Evolutionary conservation across 2,329 filamentous ascomycete species (phyloP), one percentile per base, ranked within the genome.

Genomic region (Cladosporium sp.): DNA sequence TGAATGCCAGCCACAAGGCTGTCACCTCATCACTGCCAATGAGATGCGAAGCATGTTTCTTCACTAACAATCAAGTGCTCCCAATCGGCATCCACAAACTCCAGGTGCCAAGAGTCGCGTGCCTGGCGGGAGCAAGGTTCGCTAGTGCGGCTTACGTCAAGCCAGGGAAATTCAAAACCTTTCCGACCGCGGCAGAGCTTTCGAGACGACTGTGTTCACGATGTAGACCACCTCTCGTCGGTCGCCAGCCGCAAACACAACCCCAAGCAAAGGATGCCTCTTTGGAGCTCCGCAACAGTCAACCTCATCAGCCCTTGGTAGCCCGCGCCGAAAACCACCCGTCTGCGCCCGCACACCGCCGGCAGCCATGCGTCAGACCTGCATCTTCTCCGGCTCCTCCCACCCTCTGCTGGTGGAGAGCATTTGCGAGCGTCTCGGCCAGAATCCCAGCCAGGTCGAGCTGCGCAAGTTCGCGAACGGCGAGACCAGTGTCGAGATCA

Each of bases 391-490:
- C 50, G 83, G 83, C 59, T 81, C 77, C 52, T 85, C 82, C 56
- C 83, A 86, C 68, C 83, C 82, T 38, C 69, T 70, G 56, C 77
- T 86, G 48, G 78, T 82, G 61, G 81, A 85, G 58, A 76, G 78
- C 52, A 84, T 86, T 63, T 86, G 83, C 67, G 81, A 85, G 64
- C 75, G 83, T 45, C 72, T 86, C 59, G 83, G 83, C 42, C 79
- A 78, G 59, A 74, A 77, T 54, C 78, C 77, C 22, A 77, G 80
- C 46, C 76, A 78, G 56, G 83, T 80, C 58, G 77, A 81, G 56
- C 72, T 86, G 59, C 77, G 79, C 59, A 85, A 85, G 67, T 86
- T 86, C 68, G 79, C 78, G 70, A 86, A 86, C 70, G 83, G 83
- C 58, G 83, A 86, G 73, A 86, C 83, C 43, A 82, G 80, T 52